phyloP scores from a whole-genome alignment of 169 alveolate species.

The Eimeria brunetti region DNA sequence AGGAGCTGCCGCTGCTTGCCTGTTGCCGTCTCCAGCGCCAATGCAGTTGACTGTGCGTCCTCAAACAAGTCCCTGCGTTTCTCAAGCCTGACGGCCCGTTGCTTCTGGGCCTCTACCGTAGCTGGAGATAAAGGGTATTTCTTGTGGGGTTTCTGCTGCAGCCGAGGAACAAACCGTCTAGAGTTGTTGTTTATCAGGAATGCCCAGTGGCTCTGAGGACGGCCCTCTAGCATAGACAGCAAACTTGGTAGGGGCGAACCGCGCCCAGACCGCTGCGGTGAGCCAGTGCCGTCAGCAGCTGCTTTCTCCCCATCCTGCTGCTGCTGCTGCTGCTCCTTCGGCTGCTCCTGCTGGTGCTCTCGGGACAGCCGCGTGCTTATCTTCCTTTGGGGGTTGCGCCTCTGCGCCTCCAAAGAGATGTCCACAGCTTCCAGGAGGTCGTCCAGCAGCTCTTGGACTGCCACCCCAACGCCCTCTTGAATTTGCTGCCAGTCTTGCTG shows the following conservation, averaged over 20 bases:
- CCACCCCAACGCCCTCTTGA: constrained; percentile 20
- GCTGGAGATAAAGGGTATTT: constrained; percentile 80
- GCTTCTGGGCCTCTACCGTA: constrained; percentile 82
- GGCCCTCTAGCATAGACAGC: constrained; percentile 32
- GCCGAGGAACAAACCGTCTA: constrained; percentile 87
- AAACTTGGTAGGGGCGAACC: background rate
- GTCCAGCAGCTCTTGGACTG: constrained; percentile 53
- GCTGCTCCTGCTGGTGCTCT: constrained; percentile 16
- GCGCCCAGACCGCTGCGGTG: background rate
- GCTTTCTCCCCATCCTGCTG: background rate
- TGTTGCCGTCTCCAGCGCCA: constrained; percentile 78
- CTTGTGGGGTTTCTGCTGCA: constrained; percentile 86
- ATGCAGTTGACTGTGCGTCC: constrained; percentile 48
- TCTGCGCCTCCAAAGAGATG: constrained; percentile 33
- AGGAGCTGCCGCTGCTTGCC: constrained; percentile 74
- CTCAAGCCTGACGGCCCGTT: constrained; percentile 76
- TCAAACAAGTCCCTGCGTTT: constrained; percentile 73
- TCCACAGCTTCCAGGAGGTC: constrained; percentile 77
- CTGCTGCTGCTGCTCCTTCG: constrained; percentile 21
- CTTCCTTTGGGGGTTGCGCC: constrained; percentile 30
- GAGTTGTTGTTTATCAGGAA: constrained; percentile 87
- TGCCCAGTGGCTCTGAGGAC: constrained; percentile 86
- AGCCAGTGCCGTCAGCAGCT: background rate
- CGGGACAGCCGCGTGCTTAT: constrained; percentile 17
- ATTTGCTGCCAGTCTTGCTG: constrained; percentile 26